Base-by-base conservation (phyloP, 768 basidiomycete genomes). In the Lactifluus hygrophoroides region DNA sequence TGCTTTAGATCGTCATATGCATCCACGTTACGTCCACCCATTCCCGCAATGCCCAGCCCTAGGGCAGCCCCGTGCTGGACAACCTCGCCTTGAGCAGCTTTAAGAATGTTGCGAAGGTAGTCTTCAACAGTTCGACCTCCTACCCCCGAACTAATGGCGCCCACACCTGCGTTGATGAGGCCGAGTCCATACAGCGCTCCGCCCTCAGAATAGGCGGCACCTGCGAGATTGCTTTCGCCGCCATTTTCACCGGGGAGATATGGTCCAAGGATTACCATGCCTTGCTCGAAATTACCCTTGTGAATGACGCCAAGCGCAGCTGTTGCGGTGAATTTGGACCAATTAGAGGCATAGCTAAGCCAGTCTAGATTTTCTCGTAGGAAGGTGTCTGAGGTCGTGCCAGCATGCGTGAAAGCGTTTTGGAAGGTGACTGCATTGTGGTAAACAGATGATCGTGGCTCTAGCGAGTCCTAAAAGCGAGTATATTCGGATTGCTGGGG, bases 241-340 rank as follows among this genome's bases (percentile, higher is more conserved):
- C 71, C 78, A 49, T 82, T 84, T 49, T 74, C 77, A 64, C 82
- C 80, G 51, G 96, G 96, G 34, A 98, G 84, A 72, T 98, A 98
- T 0, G 96, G 96, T 3, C 88, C 86, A 25, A 99, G 82, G 53
- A 98, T 90, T 46, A 82, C 84, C 81, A 89, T 86, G 49, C 94
- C 94, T 70, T 95, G 87, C 66, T 93, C 84, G 66, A 92, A 90
- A 70, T 94, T 94, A 43, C 96, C 96, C 68, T 95, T 94, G 76
- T 98, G 93, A 63, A 99, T 97, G 56, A 98, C 90, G 61, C 96
- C 96, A 23, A 99, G 82, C 9, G 90, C 94, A 19, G 96, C 94
- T 13, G 96, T 97, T 6, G 96, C 92, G 3, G 93, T 91, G 74
- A 98, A 99, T 68, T 98, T 99, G 28, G 93, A 90, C 96, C 96